Conservation (phyloP, 179 eudicot genomes). For the Beta macrorhiza region DNA sequence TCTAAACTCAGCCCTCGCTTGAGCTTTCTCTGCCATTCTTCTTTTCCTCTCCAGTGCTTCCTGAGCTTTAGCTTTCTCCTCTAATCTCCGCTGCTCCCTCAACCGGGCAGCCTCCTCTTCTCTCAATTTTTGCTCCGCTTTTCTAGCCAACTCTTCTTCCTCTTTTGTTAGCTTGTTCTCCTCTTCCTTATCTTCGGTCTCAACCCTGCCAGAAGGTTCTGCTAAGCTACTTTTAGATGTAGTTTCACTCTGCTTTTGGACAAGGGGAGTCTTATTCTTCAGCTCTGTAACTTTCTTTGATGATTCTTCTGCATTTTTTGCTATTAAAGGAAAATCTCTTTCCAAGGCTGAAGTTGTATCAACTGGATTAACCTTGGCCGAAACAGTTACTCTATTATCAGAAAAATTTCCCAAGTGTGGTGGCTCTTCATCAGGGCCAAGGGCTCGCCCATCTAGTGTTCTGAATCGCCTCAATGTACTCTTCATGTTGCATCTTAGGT, state of each 20-base stretch:
- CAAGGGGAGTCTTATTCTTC: conserved; percentile 34
- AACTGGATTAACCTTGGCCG: conserved; percentile 31
- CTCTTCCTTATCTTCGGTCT: conserved; percentile 37
- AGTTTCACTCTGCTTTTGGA: conserved; percentile 29
- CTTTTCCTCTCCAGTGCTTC: conserved; percentile 86
- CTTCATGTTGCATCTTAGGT: conserved; percentile 53
- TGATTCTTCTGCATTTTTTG: conserved; percentile 30
- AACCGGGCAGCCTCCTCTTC: conserved; percentile 61
- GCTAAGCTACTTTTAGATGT: conserved; percentile 21
- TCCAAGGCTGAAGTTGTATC: conserved; percentile 22
- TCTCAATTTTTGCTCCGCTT: conserved; percentile 56
- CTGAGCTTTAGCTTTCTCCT: conserved; percentile 72
- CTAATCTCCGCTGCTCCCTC: conserved; percentile 65
- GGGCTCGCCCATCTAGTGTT: conserved; percentile 77
- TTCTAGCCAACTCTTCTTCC: conserved; percentile 63
- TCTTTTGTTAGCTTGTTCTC: conserved; percentile 44
- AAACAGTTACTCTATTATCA: conserved; percentile 33
- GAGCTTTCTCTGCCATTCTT: conserved; percentile 66
- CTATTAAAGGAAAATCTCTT: conserved; percentile 30
- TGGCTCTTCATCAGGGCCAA: conserved; percentile 77
- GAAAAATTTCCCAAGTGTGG: conserved; percentile 36
- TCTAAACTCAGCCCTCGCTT: conserved; percentile 61
- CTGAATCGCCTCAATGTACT: conserved; percentile 72
- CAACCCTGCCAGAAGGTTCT: conserved; percentile 36
- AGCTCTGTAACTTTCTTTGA: conserved; percentile 35